Evolutionary conservation across 768 basidiomycete species (phyloP).

Genomic region (Naganishia vaughanmartiniae): DNA sequence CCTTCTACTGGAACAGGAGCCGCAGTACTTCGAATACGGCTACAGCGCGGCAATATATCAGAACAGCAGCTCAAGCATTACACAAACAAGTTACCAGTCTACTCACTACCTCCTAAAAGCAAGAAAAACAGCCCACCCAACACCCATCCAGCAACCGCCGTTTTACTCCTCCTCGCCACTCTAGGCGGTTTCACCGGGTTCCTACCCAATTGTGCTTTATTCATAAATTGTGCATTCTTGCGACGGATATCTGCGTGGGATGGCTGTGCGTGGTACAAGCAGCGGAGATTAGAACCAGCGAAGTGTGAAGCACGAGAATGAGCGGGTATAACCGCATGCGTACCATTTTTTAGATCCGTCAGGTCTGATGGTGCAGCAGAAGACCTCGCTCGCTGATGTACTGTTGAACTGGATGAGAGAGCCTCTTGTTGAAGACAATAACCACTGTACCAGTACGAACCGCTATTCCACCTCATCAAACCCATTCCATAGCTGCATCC

Average conservation of each 20-base stretch:
- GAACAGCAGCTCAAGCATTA: neutral
- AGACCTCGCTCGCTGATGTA: neutral
- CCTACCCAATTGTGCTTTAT: slow-evolving; percentile 21
- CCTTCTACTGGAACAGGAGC: slow-evolving; percentile 10
- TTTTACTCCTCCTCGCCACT: slow-evolving; percentile 4
- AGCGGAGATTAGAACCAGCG: neutral
- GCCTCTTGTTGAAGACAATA: no score
- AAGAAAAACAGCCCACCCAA: slow-evolving; percentile 18
- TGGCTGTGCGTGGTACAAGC: slow-evolving; percentile 12
- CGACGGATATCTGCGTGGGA: slow-evolving; percentile 33
- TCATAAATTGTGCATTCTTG: slow-evolving; percentile 28
- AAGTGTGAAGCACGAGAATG: neutral
- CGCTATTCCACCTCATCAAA: neutral
- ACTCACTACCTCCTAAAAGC: slow-evolving; percentile 33
- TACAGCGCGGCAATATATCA: neutral
- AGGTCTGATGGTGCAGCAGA: neutral
- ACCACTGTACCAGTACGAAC: no score
- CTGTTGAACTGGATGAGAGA: neutral
- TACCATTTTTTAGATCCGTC: neutral
- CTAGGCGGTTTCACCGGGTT: slow-evolving; percentile 26
- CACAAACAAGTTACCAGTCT: neutral
- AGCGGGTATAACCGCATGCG: neutral
- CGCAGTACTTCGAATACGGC: slow-evolving; percentile 25
- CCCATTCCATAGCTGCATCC: neutral
- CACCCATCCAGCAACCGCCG: slow-evolving; percentile 23